Evolutionary conservation across 176 grass and related monocot genomes (phyloP), one percentile per base, ranked within the genome.

Genomic region (Oryza australiensis): DNA sequence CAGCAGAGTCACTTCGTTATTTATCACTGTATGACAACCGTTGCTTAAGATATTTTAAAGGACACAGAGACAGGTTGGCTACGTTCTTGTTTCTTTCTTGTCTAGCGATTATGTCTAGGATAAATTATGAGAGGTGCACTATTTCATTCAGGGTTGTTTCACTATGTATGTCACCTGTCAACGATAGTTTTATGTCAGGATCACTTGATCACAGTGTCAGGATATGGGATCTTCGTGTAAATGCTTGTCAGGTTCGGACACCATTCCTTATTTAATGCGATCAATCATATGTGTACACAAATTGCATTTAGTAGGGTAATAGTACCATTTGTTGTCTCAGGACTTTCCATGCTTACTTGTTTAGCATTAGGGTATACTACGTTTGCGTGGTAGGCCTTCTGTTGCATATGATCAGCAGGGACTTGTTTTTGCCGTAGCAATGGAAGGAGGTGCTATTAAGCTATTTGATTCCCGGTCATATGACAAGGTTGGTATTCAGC

Each of bases 391-490:
- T 41, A 95, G 91, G 82, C 96, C 96, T 66, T 93, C 96, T 83
- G 96, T 99, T 88, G 96, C 96, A 73, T 99, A 93, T 93, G 96
- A 95, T 88, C 96, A 99, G 78, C 93, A 99, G 89, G 96, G 93
- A 69, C 93, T 99, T 92, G 93, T 95, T 87, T 99, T 99, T 88
- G 96, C 93, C 1, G 87, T 99, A 72, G 87, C 96, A 69, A 95
- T 99, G 93, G 96, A 99, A 83, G 96, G 96, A 63, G 96, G 96
- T 2, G 93, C 96, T 80, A 95, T 99, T 74, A 99, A 99, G 83
- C 85, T 99, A 30, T 99, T 99, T 64, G 96, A 99, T 90, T 99
- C 93, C 73, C 89, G 91, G 9, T 99, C 96, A 33, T 99, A 95
- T 83, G 96, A 99, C 76, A 99, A 99, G 89, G 96, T 99, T 1